Evolutionary conservation across 495 filamentous ascomycete genomes (phyloP).

Genomic region (Echria macrotheca): DNA sequence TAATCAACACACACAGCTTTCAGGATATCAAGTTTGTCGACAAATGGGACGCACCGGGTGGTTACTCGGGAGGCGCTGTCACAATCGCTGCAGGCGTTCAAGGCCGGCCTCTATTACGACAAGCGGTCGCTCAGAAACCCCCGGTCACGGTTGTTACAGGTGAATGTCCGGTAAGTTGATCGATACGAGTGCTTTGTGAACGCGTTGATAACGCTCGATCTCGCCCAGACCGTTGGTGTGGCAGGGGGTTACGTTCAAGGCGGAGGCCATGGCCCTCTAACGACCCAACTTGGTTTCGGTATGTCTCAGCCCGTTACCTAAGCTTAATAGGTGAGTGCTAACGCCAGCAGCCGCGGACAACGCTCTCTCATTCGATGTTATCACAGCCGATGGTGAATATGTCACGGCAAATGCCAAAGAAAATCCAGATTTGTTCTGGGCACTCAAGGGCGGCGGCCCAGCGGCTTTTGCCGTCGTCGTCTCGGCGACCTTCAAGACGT

Average conservation of each 20-base stretch:
- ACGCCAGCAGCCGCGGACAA: conserved; percentile 35
- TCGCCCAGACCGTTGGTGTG: conserved; percentile 33
- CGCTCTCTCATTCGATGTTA: conserved; percentile 44
- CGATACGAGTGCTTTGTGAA: not conserved
- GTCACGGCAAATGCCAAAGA: conserved; percentile 25
- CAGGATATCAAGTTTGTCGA: conserved; percentile 36
- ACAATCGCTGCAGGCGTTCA: conserved; percentile 51
- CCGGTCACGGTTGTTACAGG: conserved; percentile 36
- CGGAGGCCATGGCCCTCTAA: conserved; percentile 52
- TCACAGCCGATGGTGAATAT: conserved; percentile 46
- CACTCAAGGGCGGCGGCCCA: conserved; percentile 44
- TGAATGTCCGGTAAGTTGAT: conserved; percentile 23
- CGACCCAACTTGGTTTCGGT: conserved; percentile 14
- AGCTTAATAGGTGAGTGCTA: too few relatives aligned
- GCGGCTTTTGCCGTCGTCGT: conserved; percentile 49
- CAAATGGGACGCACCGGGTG: conserved; percentile 30
- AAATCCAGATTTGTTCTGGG: conserved; percentile 50
- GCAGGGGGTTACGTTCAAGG: conserved; percentile 49
- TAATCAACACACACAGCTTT: conserved; percentile 55
- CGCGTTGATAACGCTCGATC: not conserved
- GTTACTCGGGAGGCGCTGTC: conserved; percentile 25
- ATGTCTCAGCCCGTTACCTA: not conserved
- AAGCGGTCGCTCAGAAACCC: conserved; percentile 20
- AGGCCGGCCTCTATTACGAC: conserved; percentile 38
- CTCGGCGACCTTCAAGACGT: conserved; percentile 39